Base-by-base conservation (phyloP, 208 protist species). In the Porcisia deanei region DNA sequence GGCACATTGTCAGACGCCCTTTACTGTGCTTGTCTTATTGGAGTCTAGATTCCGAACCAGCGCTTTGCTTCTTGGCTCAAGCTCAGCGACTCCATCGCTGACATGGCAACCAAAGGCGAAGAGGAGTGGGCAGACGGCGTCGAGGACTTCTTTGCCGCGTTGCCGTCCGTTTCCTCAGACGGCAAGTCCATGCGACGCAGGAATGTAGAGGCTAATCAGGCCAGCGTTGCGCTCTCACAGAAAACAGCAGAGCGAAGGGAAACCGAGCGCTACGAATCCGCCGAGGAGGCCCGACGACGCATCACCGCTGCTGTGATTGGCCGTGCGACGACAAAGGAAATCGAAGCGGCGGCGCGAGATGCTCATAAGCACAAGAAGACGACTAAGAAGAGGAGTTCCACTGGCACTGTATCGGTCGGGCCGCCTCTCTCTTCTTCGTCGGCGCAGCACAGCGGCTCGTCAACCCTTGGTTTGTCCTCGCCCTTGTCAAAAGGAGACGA, bases 81-180 rank as follows among this genome's bases (percentile, higher is more conserved):
- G 12, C 53, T 53, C 45, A 54, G 34, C 45, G 65, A 55, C 7
- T 14, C 30, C 45, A 37, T 52, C 34, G 57, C 16, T 18, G n/a
- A 18, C 60, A 76, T 68, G 45, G 72, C 67, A 6, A 41, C 59
- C 41, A 70, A 57, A 49, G 63, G 58, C 25, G 83, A 79, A 55
- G 88, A 94, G 64, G 89, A 93, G 76, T 93, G 81, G 83, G 87
- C 81, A 3, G 89, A 96, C 37, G 85, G 80, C 14, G 88, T 84
- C 5, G 83, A 77, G 54, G 84, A 78, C 55, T 96, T 96, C 70
- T 95, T 95, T 65, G 66, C 57, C 7, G 88, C 91, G 67, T 91
- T 95, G 71, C 67, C 80, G 0, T 79, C 74, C 10, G 72, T 78
- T 25, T 73, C 75, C 3, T 71, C 75, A 3, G 53, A 63, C 8